Conservation (phyloP, 257 asterid species). For the Paulownia fortunei region DNA sequence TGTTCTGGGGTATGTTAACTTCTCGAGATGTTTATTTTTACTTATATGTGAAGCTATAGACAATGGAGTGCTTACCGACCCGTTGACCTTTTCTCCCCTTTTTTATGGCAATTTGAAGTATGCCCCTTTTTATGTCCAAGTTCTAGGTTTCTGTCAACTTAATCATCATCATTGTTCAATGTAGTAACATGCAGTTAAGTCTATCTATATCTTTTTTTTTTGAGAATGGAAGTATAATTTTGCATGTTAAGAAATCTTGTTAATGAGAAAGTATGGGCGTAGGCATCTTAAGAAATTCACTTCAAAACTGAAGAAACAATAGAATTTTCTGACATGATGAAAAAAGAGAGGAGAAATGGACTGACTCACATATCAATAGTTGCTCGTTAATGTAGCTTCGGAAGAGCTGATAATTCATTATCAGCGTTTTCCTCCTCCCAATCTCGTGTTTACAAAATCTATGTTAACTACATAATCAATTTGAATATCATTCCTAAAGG, state of each 20-base stretch:
- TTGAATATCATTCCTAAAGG: not conserved
- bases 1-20: not conserved
- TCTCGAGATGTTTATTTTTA: not conserved
- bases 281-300: not conserved
- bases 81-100: not conserved
- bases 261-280: not conserved
- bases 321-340: not conserved
- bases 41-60: not conserved
- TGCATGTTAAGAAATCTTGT: not conserved
- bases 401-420: conserved; percentile 6
- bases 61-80: not conserved
- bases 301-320: not conserved
- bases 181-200: conserved; percentile 11
- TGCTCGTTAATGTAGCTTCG: conserved; percentile 1
- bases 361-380: not conserved
- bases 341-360: not conserved
- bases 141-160: conserved; percentile 15
- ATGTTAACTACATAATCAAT: not conserved
- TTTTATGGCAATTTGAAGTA: not conserved
- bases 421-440: not conserved
- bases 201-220: not conserved
- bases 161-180: conserved; percentile 15
- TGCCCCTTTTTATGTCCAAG: not conserved
- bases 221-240: conserved; percentile 16
- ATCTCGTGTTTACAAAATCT: not conserved